A percentile compares a stretch with the other conserved stretches of the same genome.
These are phyloP conservation scores for Cordyceps cicadae DNA, from an alignment of 2,329 filamentous ascomycete species.

Conservation along the genomic window DNA sequence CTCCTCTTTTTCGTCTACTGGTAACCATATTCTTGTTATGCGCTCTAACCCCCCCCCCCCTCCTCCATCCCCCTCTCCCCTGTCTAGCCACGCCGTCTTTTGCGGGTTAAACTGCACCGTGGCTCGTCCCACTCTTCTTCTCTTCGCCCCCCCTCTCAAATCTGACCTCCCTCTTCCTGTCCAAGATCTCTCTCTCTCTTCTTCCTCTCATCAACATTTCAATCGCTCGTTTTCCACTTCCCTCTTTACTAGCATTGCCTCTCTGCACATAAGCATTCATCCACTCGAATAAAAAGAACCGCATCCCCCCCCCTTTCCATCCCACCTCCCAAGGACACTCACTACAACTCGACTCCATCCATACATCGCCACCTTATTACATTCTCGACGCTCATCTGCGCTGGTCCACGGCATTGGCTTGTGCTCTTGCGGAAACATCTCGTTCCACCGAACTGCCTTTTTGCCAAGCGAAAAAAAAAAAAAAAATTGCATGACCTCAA, in stretches of 20 bases:
- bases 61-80: too few relatives aligned
- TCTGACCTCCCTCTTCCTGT: slow-evolving; percentile 10
- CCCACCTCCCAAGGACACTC: not conserved
- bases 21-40: not conserved
- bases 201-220: not conserved
- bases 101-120: slow-evolving; percentile 3
- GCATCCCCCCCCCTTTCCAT: too few relatives aligned
- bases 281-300: not conserved
- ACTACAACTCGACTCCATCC: not conserved
- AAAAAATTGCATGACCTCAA: not conserved
- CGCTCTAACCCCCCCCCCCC: not conserved
- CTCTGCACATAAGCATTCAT: not conserved
- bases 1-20: not conserved
- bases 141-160: not conserved
- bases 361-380: not conserved
- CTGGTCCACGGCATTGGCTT: not conserved
- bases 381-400: not conserved
- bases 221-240: not conserved
- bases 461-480: not conserved
- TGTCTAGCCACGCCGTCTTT: slow-evolving; percentile 8
- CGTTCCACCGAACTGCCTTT: not conserved
- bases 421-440: slow-evolving; percentile 1
- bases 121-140: slow-evolving; percentile 8
- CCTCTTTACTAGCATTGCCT: not conserved
- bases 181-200: slow-evolving; percentile 2